Evolutionary conservation across 495 filamentous ascomycete species (phyloP).

Genomic region (Neurospora sp.): DNA sequence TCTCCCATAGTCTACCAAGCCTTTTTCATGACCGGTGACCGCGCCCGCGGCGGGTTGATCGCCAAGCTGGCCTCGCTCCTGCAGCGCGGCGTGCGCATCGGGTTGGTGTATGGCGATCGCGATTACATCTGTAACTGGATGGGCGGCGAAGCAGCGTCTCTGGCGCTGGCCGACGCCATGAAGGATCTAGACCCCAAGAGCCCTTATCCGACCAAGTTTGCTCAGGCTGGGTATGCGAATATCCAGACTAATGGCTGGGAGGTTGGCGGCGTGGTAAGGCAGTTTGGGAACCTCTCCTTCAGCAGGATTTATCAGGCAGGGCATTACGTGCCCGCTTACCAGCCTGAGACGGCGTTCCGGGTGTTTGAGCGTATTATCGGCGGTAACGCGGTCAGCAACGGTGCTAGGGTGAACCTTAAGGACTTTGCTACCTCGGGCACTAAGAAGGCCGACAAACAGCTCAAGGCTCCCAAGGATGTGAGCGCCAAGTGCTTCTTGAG

Average conservation of each 20-base stretch:
- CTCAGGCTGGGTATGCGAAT: conserved; percentile 41
- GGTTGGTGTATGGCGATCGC: conserved; percentile 55
- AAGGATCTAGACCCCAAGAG: not conserved
- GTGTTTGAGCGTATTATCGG: conserved; percentile 56
- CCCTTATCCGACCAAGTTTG: conserved; percentile 26
- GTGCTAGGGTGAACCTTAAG: conserved; percentile 37
- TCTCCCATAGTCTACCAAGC: conserved; percentile 37
- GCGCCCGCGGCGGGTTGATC: conserved; percentile 35
- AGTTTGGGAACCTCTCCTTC: conserved; percentile 61
- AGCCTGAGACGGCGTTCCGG: conserved; percentile 52
- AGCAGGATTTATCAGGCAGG: conserved; percentile 60
- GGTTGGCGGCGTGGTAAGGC: conserved; percentile 53
- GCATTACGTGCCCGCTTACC: conserved; percentile 63
- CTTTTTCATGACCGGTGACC: conserved; percentile 46
- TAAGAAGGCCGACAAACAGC: conserved; percentile 34
- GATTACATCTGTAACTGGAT: conserved; percentile 64
- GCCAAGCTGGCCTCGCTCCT: conserved; percentile 44
- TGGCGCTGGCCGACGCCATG: conserved; percentile 39
- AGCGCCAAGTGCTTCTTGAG: conserved; percentile 50
- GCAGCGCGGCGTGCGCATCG: conserved; percentile 49
- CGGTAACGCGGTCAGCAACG: conserved; percentile 52
- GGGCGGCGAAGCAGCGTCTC: conserved; percentile 50
- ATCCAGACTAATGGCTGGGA: conserved; percentile 43
- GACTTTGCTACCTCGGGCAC: conserved; percentile 45
- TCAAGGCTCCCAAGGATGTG: conserved; percentile 30